Evolutionary conservation across 2,329 filamentous ascomycete species (phyloP).

Genomic region (Neonectria neomacrospora): DNA sequence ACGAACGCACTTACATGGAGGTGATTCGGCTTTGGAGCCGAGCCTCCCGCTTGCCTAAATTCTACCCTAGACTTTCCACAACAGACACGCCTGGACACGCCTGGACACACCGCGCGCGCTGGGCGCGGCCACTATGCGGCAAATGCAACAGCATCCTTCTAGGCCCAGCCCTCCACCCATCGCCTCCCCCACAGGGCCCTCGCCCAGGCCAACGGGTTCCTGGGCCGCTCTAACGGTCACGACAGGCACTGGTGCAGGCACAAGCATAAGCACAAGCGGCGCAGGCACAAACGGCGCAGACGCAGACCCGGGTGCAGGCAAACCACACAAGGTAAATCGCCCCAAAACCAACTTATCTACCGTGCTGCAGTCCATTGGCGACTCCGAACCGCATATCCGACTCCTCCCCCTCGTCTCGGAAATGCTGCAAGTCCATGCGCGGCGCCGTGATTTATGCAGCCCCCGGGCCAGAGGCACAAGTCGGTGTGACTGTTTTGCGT

Average conservation of each 20-base stretch:
- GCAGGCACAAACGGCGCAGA: constrained; percentile 18
- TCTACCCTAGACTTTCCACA: constrained; percentile 6
- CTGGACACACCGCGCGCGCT: constrained; percentile 15
- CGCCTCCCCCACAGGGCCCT: constrained; percentile 30
- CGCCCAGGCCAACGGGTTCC: constrained; percentile 34
- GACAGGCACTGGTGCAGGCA: constrained; percentile 10
- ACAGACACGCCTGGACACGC: too few species aligned
- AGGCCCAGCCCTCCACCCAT: constrained; percentile 9
- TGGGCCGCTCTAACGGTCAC: constrained; percentile 33
- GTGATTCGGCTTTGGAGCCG: constrained; percentile 26
- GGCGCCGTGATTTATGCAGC: constrained; percentile 42
- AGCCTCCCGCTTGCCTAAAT: constrained; percentile 20
- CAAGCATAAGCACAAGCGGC: constrained; percentile 19
- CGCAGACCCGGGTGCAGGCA: background rate
- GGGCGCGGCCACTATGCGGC: constrained; percentile 32
- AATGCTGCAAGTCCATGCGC: constrained; percentile 34
- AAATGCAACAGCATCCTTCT: constrained; percentile 26
- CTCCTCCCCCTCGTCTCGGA: constrained; percentile 28
- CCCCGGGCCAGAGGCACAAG: constrained; percentile 38
- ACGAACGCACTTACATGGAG: constrained; percentile 10
- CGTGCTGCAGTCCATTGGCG: background rate
- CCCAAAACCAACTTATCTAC: constrained; percentile 18
- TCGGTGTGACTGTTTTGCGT: constrained; percentile 42
- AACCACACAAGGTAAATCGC: background rate
- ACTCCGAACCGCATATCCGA: constrained; percentile 24